phyloP scores from a whole-genome alignment of 345 rosid species.

The Citrus unshiu region DNA sequence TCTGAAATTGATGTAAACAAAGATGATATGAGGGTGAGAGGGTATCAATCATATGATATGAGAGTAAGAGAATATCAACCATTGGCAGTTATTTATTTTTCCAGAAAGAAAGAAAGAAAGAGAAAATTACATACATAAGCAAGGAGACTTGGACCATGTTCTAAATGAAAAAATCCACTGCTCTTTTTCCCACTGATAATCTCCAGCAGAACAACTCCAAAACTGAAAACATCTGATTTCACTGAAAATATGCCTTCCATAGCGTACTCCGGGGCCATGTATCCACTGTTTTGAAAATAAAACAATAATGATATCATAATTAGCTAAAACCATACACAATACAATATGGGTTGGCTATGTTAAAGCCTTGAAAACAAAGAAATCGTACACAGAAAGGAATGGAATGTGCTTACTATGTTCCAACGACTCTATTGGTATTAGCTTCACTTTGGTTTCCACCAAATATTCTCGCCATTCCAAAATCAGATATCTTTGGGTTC shows the following conservation, averaged over 20 bases:
- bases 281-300: neutral
- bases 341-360: too few relatives aligned
- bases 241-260: neutral
- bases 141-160: neutral
- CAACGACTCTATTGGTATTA: neutral
- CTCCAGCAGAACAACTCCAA: neutral
- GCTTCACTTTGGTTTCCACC: constrained; percentile 2
- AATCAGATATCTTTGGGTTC: constrained; percentile 31
- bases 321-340: too few relatives aligned
- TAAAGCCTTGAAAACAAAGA: neutral
- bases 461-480: constrained; percentile 33
- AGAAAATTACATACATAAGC: neutral
- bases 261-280: neutral
- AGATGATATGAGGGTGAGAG: neutral
- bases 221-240: neutral
- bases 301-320: neutral
- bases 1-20: neutral
- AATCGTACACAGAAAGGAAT: neutral
- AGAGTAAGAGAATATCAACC: neutral
- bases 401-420: neutral
- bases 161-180: neutral
- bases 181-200: neutral
- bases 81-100: too few relatives aligned
- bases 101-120: neutral
- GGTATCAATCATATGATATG: too few relatives aligned